Conservation (phyloP, 1,139 yeast species). For the Yamadazyma pseudoaaseri region DNA sequence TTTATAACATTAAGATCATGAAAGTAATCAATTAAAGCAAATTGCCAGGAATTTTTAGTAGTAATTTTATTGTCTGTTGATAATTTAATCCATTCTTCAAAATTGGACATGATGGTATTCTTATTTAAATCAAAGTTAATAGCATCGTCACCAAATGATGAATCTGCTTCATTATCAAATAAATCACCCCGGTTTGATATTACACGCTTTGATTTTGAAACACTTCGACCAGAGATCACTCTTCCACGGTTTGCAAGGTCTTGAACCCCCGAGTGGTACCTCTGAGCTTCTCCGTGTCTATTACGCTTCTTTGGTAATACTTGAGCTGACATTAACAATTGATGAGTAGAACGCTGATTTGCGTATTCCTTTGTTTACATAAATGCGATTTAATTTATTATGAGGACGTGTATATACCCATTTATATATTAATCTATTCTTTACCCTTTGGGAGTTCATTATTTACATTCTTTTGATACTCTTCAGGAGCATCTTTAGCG, state of each 20-base stretch:
- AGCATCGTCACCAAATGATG: slow-evolving; percentile 39
- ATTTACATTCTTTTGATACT: slow-evolving; percentile 7
- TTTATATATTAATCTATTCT: background rate
- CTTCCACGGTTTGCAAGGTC: slow-evolving; percentile 24
- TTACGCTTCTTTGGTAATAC: slow-evolving; percentile 25
- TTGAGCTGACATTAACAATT: slow-evolving; percentile 10
- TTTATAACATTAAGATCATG: slow-evolving; percentile 46
- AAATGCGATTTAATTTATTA: slow-evolving; percentile 1
- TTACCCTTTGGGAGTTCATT: slow-evolving; percentile 11
- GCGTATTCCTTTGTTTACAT: slow-evolving; percentile 1
- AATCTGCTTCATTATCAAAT: slow-evolving; percentile 21
- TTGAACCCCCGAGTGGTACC: slow-evolving; percentile 17
- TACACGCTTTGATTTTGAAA: slow-evolving; percentile 19
- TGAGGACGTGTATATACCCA: background rate
- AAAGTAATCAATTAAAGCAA: slow-evolving; percentile 85
- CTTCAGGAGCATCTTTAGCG: slow-evolving; percentile 61
- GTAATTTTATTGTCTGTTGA: slow-evolving; percentile 86
- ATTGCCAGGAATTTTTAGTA: slow-evolving; percentile 63
- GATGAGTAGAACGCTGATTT: background rate
- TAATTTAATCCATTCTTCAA: slow-evolving; percentile 87
- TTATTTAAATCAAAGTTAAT: slow-evolving; percentile 46
- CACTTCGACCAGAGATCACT: slow-evolving; percentile 23
- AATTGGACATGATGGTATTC: slow-evolving; percentile 54
- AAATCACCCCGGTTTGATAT: slow-evolving; percentile 21
- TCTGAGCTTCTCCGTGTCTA: slow-evolving; percentile 9